Base-by-base conservation (phyloP, 768 basidiomycete species). In the Chalciporus chontae region DNA sequence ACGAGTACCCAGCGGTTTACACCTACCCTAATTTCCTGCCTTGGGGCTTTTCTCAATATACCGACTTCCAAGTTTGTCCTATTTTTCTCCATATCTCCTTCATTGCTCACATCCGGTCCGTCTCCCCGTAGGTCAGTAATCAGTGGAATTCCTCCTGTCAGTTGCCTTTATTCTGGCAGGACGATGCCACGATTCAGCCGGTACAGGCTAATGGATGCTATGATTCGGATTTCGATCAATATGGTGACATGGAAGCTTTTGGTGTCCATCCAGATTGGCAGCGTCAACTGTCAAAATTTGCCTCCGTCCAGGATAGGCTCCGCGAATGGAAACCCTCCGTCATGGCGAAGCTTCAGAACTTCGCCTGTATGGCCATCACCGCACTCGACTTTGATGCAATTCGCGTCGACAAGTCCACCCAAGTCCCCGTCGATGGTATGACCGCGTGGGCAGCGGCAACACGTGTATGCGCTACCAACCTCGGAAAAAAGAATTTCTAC, bases 171-270 rank as follows among this genome's bases (percentile, higher is more conserved):
- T 87, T 96, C 60, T 95, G 90, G 88, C 68, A 78, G 40, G 84
- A 93, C 43, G 80, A 85, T 54, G 94, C 87, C 19, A 75, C 77
- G 0, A 71, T 81, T 43, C 55, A 60, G 23, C 2, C 50, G 6
- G 72, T 89, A n/a, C 69, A 82, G 47, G 70, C 74, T 13, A 70
- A 77, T 43, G 93, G 93, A 17, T 96, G 94, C 67, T 73, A 84
- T 55, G 65, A 70, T 13, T 93, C 90, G 15, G 91, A 94, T 54
- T 94, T 95, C 58, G 94, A 96, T 69, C 93, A 95, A 53, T 96
- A 88, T 58, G 94, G 94, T 54, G 94, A 96, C 71, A 91, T 92
- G 82, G 94, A 96, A 68, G 94, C 94, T 55, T 95, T 95, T 64
- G 94, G 94, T 85, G 93, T 96, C 26, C 89, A 91, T 70, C 90